phyloP scores from a whole-genome alignment of 176 grass and related monocot species.

The Thalia dealbata region DNA sequence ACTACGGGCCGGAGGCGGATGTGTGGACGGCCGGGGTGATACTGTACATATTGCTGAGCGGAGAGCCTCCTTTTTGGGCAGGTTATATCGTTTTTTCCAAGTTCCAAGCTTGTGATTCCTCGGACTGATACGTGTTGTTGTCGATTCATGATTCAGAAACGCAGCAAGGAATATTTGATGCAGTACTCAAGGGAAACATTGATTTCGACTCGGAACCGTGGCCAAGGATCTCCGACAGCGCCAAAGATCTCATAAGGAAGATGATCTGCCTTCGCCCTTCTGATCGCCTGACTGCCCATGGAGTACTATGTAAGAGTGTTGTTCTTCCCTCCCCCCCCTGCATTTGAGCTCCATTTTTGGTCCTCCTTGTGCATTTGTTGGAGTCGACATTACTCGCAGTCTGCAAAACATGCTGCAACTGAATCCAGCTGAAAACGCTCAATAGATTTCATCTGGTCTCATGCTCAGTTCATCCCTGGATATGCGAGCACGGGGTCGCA shows the following conservation, averaged over 20 bases:
- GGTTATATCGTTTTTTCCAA: no score
- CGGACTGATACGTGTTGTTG: not conserved
- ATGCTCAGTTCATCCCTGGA: constrained; percentile 73
- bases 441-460: constrained; percentile 4
- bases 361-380: no score
- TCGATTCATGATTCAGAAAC: constrained; percentile 16
- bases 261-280: not conserved
- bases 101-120: constrained; percentile 15
- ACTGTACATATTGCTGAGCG: constrained; percentile 73
- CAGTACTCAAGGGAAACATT: constrained; percentile 49
- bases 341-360: no score
- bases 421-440: not conserved
- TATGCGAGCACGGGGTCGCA: constrained; percentile 52
- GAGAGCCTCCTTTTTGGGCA: constrained; percentile 82
- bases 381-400: no score
- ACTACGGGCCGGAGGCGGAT: constrained; percentile 75
- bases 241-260: constrained; percentile 4
- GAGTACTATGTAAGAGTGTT: not conserved
- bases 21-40: constrained; percentile 94
- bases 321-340: no score
- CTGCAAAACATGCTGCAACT: not conserved
- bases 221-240: constrained; percentile 50
- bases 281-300: not conserved
- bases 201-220: constrained; percentile 60
- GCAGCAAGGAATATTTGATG: constrained; percentile 51